phyloP scores from a whole-genome alignment of 352 stramenopile genomes.

The Globisporangium viniferum region DNA sequence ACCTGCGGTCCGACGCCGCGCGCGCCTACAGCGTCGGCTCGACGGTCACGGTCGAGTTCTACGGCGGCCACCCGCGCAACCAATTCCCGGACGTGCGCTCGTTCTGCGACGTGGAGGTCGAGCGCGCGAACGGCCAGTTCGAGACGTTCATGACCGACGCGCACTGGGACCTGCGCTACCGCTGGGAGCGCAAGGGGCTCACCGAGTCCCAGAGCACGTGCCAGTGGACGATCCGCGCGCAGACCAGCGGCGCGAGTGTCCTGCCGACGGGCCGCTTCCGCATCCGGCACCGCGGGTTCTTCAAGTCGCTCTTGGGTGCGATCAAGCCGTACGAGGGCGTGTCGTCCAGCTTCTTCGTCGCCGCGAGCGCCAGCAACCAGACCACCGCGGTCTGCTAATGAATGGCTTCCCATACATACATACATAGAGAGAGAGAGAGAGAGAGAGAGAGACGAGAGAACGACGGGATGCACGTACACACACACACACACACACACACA shows the following conservation, averaged over 20 bases:
- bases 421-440: not conserved
- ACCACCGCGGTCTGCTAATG: constrained; percentile 8
- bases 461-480: not conserved
- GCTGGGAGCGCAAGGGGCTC: constrained; percentile 26
- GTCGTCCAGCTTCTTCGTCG: constrained; percentile 10
- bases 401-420: not conserved
- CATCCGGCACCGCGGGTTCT: constrained; percentile 40
- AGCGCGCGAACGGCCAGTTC: constrained; percentile 20
- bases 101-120: constrained; percentile 51
- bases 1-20: constrained; percentile 24
- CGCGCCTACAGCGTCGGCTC: constrained; percentile 27
- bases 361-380: constrained; percentile 7
- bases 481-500: not conserved
- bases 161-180: constrained; percentile 52
- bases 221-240: constrained; percentile 21
- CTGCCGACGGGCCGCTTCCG: constrained; percentile 33
- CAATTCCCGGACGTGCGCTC: constrained; percentile 8
- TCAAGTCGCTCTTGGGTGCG: constrained; percentile 26
- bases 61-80: constrained; percentile 48
- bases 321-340: constrained; percentile 13
- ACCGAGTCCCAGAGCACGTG: constrained; percentile 38
- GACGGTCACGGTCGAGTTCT: constrained; percentile 37
- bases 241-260: not conserved
- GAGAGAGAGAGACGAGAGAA: not conserved
- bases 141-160: constrained; percentile 38